phyloP scores from a whole-genome alignment of 2,329 filamentous ascomycete genomes.

The Fusarium siculi region DNA sequence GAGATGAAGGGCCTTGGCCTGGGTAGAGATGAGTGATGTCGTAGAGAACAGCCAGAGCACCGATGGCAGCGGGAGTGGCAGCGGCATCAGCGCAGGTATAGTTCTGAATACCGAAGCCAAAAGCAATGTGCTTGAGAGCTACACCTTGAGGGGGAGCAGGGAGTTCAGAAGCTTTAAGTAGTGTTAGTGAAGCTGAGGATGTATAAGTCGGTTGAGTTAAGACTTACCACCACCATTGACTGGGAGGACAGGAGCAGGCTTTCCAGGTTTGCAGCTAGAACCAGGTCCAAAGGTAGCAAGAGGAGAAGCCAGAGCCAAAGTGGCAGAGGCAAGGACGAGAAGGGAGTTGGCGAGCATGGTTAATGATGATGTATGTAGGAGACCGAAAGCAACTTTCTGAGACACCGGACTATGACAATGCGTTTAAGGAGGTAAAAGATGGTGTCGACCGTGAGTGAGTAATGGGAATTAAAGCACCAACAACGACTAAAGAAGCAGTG shows the following conservation, averaged over 20 bases:
- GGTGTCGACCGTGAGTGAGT: conserved; percentile 33
- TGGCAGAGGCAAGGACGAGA: conserved; percentile 49
- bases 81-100: conserved; percentile 66
- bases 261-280: conserved; percentile 31
- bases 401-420: conserved; percentile 10
- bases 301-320: conserved; percentile 47
- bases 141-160: conserved; percentile 52
- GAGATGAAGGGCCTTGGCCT: conserved; percentile 50
- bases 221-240: conserved; percentile 53
- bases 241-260: conserved; percentile 49
- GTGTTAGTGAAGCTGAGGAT: conserved; percentile 32
- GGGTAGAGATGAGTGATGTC: conserved; percentile 66
- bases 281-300: conserved; percentile 25
- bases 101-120: conserved; percentile 76
- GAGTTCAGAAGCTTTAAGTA: conserved; percentile 54
- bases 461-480: conserved; percentile 21
- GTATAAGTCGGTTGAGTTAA: not conserved
- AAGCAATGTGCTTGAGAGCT: conserved; percentile 63
- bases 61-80: conserved; percentile 53
- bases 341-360: conserved; percentile 50
- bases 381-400: conserved; percentile 21
- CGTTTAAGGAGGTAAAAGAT: conserved; percentile 19
- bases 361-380: conserved; percentile 12
- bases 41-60: conserved; percentile 70
- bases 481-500: conserved; percentile 23